phyloP scores from a whole-genome alignment of 768 basidiomycete genomes.

The Leccinum broughii region DNA sequence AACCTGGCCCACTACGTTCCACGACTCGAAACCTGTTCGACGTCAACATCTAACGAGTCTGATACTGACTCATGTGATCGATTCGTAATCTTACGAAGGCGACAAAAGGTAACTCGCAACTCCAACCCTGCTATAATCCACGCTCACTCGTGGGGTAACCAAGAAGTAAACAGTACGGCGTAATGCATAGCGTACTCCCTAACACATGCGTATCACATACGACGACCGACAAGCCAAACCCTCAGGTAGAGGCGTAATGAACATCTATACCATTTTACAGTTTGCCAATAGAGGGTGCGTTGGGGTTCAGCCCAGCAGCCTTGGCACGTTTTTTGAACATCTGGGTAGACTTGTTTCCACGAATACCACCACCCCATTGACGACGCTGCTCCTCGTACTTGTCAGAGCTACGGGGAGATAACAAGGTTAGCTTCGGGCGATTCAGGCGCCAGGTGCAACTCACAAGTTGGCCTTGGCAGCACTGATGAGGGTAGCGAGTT shows the following conservation, averaged over 20 bases:
- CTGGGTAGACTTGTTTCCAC: conserved; percentile 91
- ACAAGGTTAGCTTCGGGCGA: conserved; percentile 3
- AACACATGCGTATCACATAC: conserved; percentile 19
- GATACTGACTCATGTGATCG: neutral
- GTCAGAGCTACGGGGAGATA: conserved; percentile 55
- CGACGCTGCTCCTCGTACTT: conserved; percentile 92
- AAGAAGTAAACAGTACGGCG: conserved; percentile 1
- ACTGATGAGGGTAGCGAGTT: conserved; percentile 87
- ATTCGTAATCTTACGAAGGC: neutral
- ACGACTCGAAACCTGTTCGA: too few relatives aligned
- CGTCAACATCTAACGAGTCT: too few relatives aligned
- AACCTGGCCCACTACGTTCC: too few relatives aligned
- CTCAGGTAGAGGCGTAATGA: neutral
- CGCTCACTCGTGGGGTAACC: conserved; percentile 7
- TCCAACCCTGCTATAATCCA: conserved; percentile 1
- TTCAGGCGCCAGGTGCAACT: conserved; percentile 33
- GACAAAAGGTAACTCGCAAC: neutral
- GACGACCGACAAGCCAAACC: conserved; percentile 8
- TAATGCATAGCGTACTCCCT: conserved; percentile 22
- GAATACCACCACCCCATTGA: conserved; percentile 95
- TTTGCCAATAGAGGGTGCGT: conserved; percentile 59
- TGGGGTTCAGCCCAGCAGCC: conserved; percentile 72
- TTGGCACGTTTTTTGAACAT: conserved; percentile 95
- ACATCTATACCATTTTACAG: conserved; percentile 44
- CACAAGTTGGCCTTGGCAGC: conserved; percentile 98